These are phyloP conservation scores for Hanseniaspora nectarophila DNA, from an alignment of 805 yeast genomes.

Conservation along the genomic window DNA sequence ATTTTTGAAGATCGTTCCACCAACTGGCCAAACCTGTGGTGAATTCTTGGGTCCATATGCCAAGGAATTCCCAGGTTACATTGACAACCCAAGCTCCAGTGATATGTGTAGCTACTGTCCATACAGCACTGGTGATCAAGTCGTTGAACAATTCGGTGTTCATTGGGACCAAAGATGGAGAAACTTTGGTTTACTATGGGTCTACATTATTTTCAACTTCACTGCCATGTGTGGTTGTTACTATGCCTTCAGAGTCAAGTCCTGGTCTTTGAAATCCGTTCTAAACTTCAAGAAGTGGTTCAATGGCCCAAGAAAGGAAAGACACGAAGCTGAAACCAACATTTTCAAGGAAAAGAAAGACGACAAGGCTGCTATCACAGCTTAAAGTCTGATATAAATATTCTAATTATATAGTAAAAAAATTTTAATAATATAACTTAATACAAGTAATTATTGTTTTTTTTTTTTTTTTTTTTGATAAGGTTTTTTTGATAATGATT, in stretches of 20 bases:
- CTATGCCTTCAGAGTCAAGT: slow-evolving; percentile 32
- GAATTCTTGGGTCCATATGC: slow-evolving; percentile 32
- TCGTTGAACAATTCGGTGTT: slow-evolving; percentile 36
- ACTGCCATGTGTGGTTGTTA: slow-evolving; percentile 31
- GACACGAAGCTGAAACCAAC: slow-evolving; percentile 37
- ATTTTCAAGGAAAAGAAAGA: slow-evolving; percentile 32
- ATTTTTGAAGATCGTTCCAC: slow-evolving; percentile 32
- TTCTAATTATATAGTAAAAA: background rate
- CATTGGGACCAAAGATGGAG: slow-evolving; percentile 48
- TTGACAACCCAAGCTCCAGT: slow-evolving; percentile 35
- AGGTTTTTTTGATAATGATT: no score
- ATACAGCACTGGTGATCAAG: slow-evolving; percentile 44
- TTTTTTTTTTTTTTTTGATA: no score
- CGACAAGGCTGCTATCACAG: slow-evolving; percentile 25
- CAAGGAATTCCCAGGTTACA: slow-evolving; percentile 33
- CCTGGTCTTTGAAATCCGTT: slow-evolving; percentile 27
- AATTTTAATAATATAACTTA: no score
- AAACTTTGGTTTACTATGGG: slow-evolving; percentile 47
- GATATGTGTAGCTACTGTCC: slow-evolving; percentile 50
- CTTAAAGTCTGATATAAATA: background rate
- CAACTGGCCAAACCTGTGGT: slow-evolving; percentile 41
- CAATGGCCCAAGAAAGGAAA: slow-evolving; percentile 34
- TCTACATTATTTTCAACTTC: slow-evolving; percentile 33
- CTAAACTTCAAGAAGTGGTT: slow-evolving; percentile 33
- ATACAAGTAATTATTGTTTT: no score